Conservation (phyloP, 176 grass and related monocot genomes). For the Dactylis glomerata region DNA sequence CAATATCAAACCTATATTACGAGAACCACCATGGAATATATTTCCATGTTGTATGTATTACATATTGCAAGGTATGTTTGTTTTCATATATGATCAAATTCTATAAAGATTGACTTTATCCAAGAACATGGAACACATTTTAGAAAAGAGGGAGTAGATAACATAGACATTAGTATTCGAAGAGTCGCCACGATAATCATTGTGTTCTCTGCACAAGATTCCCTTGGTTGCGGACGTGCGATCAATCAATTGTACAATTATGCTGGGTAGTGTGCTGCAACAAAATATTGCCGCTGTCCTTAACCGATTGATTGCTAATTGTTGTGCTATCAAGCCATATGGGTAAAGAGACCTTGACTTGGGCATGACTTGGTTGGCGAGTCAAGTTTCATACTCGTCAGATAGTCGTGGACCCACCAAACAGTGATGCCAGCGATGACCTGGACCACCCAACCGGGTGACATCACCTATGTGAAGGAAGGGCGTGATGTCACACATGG, state of each 20-base stretch:
- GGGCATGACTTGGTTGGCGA: background rate
- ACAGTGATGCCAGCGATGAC: background rate
- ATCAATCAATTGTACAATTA: background rate
- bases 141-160: too few species aligned
- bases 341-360: constrained; percentile 24
- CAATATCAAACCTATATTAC: too few species aligned
- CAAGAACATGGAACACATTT: too few species aligned
- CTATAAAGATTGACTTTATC: too few species aligned
- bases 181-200: background rate
- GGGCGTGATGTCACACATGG: background rate
- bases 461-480: background rate
- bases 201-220: background rate
- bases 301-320: background rate
- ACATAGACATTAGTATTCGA: background rate
- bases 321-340: background rate
- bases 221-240: too few species aligned
- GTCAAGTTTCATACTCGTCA: constrained; percentile 12
- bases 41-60: too few species aligned
- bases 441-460: background rate
- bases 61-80: too few species aligned
- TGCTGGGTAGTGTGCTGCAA: background rate
- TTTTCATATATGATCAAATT: too few species aligned
- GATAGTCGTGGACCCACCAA: background rate
- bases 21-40: too few species aligned
- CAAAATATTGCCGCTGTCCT: background rate